Base-by-base conservation (phyloP, 2,329 filamentous ascomycete species). In the Penicillium sclerotiorum region DNA sequence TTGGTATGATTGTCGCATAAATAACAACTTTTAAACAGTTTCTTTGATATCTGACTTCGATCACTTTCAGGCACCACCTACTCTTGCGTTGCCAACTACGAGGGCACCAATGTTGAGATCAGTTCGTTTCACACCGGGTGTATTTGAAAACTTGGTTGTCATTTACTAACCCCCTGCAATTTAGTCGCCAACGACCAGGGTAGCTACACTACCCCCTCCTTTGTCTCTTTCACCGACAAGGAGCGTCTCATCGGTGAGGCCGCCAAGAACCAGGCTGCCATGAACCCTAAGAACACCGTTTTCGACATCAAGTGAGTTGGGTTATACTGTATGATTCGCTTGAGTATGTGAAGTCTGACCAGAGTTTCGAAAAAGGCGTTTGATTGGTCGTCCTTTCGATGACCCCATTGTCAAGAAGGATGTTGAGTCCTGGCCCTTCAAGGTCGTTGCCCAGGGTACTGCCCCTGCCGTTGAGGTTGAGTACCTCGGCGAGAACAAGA, bases 61-160 rank as follows among this genome's bases (percentile, higher is more conserved):
- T 54, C 25, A 53, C 60, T 67, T n/a, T n/a, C n/a, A 96, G 93
- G 94, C 79, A 99, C 94, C 68, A 99, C 94, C 78, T 99, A 99
- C 86, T 97, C 94, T 73, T 99, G 94, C 80, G 94, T 97, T 81
- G 94, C 94, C 80, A 95, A 89, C 79, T 99, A 97, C 81, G 94
- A 97, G 81, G 94, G 94, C 77, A 93, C 85, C 83, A 96, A 96
- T 87, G 93, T 97, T 77, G 94, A 99, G 79, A 99, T 99, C 84
- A 96, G 85, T 88, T 80, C 69, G 84, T 79, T 59, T 43, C 35
- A 25, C 12, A 17, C n/a, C n/a, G n/a, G n/a, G n/a, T n/a, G n/a
- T n/a, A n/a, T n/a, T n/a, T n/a, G n/a, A n/a, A n/a, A n/a, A n/a
- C n/a, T n/a, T n/a, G n/a, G n/a, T n/a, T n/a, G n/a, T n/a, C n/a